These are phyloP conservation scores for Cyclaneusma minus DNA, from an alignment of 2,329 filamentous ascomycete genomes.

Conservation along the genomic window DNA sequence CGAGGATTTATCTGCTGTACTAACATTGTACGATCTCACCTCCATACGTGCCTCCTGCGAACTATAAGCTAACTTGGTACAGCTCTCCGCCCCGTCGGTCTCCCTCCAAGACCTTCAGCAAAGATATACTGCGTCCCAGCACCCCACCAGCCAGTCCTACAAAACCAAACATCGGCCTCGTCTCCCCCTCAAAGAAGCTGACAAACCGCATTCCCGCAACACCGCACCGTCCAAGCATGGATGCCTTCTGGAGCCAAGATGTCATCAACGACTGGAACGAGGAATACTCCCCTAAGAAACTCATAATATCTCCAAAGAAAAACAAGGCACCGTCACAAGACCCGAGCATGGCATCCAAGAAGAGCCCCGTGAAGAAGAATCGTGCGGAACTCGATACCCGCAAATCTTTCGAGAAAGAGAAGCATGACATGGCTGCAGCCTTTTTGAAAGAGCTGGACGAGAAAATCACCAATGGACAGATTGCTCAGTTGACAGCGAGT, in stretches of 20 bases:
- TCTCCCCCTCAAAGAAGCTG: constrained; percentile 18
- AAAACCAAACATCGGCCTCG: constrained; percentile 10
- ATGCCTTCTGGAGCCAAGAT: constrained; percentile 44
- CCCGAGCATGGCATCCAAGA: constrained; percentile 11
- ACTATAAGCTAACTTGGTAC: too few relatives aligned
- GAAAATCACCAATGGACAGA: constrained; percentile 42
- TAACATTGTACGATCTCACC: too few relatives aligned
- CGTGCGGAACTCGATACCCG: constrained; percentile 26
- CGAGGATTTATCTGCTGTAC: too few relatives aligned
- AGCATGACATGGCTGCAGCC: constrained; percentile 42
- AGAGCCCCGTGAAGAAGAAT: constrained; percentile 19
- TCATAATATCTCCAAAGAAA: constrained; percentile 15
- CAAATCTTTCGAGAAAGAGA: constrained; percentile 46
- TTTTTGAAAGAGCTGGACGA: constrained; percentile 59
- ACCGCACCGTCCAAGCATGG: constrained; percentile 35
- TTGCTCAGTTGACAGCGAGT: constrained; percentile 38
- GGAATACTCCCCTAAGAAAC: constrained; percentile 36
- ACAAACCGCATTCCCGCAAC: constrained; percentile 32
- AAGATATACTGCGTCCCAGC: too few relatives aligned
- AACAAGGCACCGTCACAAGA: neutral
- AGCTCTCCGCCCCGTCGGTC: too few relatives aligned
- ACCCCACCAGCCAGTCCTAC: neutral
- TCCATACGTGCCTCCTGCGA: too few relatives aligned
- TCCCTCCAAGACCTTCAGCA: too few relatives aligned
- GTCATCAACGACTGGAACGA: constrained; percentile 49